Percentiles rank a stretch among this genome's conserved stretches.
phyloP scores from a whole-genome alignment of 495 filamentous ascomycete species.

The Cercophora scortea region DNA sequence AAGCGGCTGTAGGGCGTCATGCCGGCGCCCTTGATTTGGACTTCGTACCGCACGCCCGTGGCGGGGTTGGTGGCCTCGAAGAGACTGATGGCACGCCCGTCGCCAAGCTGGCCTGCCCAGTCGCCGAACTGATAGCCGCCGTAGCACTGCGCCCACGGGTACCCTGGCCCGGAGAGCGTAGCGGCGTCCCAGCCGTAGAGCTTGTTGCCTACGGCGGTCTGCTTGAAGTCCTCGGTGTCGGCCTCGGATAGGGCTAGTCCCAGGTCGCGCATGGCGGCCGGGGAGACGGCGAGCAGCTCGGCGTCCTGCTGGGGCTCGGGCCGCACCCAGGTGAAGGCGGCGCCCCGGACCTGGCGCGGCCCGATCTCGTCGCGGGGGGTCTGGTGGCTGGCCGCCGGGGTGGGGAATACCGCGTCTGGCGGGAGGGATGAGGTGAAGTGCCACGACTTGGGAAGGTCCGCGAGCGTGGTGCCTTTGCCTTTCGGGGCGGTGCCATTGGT shows the following conservation, averaged over 20 bases:
- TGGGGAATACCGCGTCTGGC: constrained; percentile 71
- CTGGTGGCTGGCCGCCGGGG: constrained; percentile 68
- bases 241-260: constrained; percentile 61
- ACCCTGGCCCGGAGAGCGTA: constrained; percentile 60
- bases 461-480: constrained; percentile 37
- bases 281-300: constrained; percentile 73
- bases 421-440: constrained; percentile 73
- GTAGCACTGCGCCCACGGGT: constrained; percentile 98
- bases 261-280: constrained; percentile 68
- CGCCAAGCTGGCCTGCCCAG: constrained; percentile 95
- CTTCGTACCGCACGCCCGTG: constrained; percentile 68
- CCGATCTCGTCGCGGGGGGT: constrained; percentile 68
- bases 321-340: constrained; percentile 84
- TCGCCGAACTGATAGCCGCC: constrained; percentile 80
- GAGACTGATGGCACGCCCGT: constrained; percentile 87
- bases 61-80: constrained; percentile 80
- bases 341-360: constrained; percentile 76
- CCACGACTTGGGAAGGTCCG: constrained; percentile 77
- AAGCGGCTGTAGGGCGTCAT: constrained; percentile 92
- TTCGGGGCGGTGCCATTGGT: background rate
- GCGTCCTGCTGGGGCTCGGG: constrained; percentile 62
- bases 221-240: constrained; percentile 64
- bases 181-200: constrained; percentile 53
- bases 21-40: constrained; percentile 92
- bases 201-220: constrained; percentile 72